These are phyloP conservation scores for Fomitopsis pinicola DNA, from an alignment of 1,284 basidiomycete genomes.

Conservation along the genomic window DNA sequence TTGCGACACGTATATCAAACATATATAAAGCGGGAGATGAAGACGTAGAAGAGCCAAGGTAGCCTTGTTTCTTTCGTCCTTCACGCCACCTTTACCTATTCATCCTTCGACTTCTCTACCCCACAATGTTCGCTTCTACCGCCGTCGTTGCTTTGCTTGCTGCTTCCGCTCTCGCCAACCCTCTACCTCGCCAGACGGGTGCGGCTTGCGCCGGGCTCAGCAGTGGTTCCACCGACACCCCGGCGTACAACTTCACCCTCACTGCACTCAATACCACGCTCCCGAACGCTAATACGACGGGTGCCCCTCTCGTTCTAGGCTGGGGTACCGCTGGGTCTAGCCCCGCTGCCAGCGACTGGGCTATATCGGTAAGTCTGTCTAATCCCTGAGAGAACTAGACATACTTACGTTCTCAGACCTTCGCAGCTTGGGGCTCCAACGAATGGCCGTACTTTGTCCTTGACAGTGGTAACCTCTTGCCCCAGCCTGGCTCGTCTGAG, in stretches of 20 bases:
- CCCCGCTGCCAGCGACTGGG: neutral
- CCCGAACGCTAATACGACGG: conserved; percentile 5
- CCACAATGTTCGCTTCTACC: neutral
- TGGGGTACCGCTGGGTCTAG: neutral
- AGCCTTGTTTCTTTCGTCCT: too few species aligned
- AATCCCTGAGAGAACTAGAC: too few species aligned
- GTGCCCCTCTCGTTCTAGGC: conserved; percentile 8
- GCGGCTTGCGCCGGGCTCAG: conserved; percentile 4
- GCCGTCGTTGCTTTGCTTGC: neutral
- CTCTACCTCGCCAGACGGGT: neutral
- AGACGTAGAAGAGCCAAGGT: too few species aligned
- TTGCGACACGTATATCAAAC: too few species aligned
- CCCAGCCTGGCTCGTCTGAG: neutral
- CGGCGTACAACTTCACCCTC: conserved; percentile 11
- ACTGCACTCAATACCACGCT: conserved; percentile 6
- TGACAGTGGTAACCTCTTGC: neutral
- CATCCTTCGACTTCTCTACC: neutral
- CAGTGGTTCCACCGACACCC: neutral
- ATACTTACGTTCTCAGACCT: neutral
- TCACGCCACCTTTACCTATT: too few species aligned
- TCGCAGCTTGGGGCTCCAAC: conserved; percentile 1
- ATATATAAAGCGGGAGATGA: too few species aligned
- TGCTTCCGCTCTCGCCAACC: neutral
- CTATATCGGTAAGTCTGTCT: conserved; percentile 1
- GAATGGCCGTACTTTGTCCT: conserved; percentile 5